Evolutionary conservation across 2,329 filamentous ascomycete species (phyloP).

Genomic region (Akanthomyces dipterigenus): DNA sequence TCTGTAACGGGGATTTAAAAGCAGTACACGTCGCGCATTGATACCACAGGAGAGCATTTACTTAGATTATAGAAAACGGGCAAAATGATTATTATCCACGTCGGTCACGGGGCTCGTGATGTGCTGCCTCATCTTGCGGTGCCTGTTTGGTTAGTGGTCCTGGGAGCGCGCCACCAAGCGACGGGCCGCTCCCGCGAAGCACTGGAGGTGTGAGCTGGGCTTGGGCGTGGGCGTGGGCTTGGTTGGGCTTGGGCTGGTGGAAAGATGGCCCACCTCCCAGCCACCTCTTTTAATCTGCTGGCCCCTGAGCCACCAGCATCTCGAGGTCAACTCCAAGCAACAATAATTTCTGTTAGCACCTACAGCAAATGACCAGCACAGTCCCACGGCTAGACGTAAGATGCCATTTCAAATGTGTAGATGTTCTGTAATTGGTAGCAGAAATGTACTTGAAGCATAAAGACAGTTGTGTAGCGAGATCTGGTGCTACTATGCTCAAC

Average conservation of each 20-base stretch:
- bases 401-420: too few relatives aligned
- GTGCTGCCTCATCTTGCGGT: not conserved
- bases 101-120: too few relatives aligned
- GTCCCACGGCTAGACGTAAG: not conserved
- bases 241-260: too few relatives aligned
- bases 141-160: not conserved
- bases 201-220: too few relatives aligned
- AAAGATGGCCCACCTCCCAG: constrained; percentile 17
- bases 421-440: too few relatives aligned
- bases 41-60: constrained; percentile 1
- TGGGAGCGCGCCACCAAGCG: not conserved
- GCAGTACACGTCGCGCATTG: not conserved
- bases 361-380: not conserved
- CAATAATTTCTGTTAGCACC: constrained; percentile 27
- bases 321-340: constrained; percentile 21
- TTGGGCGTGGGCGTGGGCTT: too few relatives aligned
- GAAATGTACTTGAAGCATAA: too few relatives aligned
- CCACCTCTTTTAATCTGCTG: constrained; percentile 21
- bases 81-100: not conserved
- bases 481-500: not conserved
- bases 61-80: constrained; percentile 2
- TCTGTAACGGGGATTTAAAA: not conserved
- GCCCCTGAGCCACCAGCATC: constrained; percentile 17
- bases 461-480: not conserved
- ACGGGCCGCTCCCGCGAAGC: not conserved